phyloP scores from a whole-genome alignment of 1,284 basidiomycete genomes.

The Termitomyces sp. region DNA sequence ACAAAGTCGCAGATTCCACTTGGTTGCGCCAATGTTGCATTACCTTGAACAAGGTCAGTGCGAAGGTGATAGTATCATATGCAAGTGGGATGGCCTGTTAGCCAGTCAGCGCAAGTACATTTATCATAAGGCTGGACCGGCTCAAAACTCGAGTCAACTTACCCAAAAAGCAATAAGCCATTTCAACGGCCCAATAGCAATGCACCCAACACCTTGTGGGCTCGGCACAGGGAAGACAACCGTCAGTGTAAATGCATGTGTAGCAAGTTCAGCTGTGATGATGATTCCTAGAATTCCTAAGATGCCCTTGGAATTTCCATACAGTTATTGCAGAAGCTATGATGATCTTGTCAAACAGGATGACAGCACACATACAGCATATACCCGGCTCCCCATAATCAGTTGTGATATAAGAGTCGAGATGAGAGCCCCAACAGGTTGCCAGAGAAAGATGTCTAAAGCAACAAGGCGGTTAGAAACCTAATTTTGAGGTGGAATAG shows the following conservation, averaged over 20 bases:
- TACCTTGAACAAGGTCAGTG: constrained; percentile 18
- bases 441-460: constrained; percentile 19
- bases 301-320: constrained; percentile 13
- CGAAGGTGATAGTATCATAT: constrained; percentile 19
- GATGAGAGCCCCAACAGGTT: constrained; percentile 22
- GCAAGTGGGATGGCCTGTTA: constrained; percentile 17
- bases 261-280: constrained; percentile 15
- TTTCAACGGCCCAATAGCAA: constrained; percentile 16
- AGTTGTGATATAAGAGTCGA: constrained; percentile 21
- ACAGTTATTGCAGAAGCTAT: constrained; percentile 9
- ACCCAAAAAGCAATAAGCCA: constrained; percentile 23
- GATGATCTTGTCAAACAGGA: too few relatives aligned
- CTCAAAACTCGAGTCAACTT: not conserved
- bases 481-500: not conserved
- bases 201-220: constrained; percentile 17
- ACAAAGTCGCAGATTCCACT: constrained; percentile 17
- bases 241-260: constrained; percentile 17
- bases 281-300: constrained; percentile 13
- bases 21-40: constrained; percentile 17
- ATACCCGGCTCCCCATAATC: constrained; percentile 21
- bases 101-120: not conserved
- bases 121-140: not conserved
- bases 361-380: constrained; percentile 16
- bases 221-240: constrained; percentile 13
- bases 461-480: not conserved